phyloP scores from a whole-genome alignment of 768 basidiomycete genomes.

The Pleurotus cornucopiae region DNA sequence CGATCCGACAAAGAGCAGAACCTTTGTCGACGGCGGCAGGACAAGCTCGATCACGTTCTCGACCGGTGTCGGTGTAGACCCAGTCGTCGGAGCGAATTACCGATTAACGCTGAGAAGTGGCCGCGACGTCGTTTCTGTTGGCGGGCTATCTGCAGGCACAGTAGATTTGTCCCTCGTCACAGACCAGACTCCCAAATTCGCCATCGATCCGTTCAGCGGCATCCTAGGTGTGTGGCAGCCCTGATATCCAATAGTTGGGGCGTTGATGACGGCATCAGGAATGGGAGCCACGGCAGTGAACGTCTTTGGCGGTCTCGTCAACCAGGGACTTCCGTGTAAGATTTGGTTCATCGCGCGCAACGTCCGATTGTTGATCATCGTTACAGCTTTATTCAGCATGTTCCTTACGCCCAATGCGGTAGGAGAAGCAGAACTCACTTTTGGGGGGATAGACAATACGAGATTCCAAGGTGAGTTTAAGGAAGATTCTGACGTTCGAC shows the following conservation, averaged over 20 bases:
- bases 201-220: conserved; percentile 52
- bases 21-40: conserved; percentile 41
- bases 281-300: conserved; percentile 47
- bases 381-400: conserved; percentile 44
- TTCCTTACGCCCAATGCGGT: conserved; percentile 42
- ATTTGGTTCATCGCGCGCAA: no score
- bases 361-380: no score
- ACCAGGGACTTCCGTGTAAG: conserved; percentile 48
- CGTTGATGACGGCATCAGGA: conserved; percentile 25
- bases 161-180: conserved; percentile 47
- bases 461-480: conserved; percentile 40
- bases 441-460: conserved; percentile 48
- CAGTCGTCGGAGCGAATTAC: conserved; percentile 44
- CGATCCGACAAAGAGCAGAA: conserved; percentile 43
- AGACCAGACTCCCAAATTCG: conserved; percentile 47
- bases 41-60: conserved; percentile 45
- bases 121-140: conserved; percentile 46
- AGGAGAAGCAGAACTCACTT: conserved; percentile 48
- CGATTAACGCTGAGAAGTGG: conserved; percentile 40
- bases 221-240: conserved; percentile 37
- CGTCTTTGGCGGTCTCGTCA: conserved; percentile 43
- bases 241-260: neutral
- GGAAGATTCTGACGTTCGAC: conserved; percentile 3
- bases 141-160: conserved; percentile 32
- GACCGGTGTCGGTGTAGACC: conserved; percentile 54